A percentile compares a stretch with the other conserved stretches of the same genome.
Conservation (phyloP, 129 eudicot species). For the Helichrysum umbraculigerum region DNA sequence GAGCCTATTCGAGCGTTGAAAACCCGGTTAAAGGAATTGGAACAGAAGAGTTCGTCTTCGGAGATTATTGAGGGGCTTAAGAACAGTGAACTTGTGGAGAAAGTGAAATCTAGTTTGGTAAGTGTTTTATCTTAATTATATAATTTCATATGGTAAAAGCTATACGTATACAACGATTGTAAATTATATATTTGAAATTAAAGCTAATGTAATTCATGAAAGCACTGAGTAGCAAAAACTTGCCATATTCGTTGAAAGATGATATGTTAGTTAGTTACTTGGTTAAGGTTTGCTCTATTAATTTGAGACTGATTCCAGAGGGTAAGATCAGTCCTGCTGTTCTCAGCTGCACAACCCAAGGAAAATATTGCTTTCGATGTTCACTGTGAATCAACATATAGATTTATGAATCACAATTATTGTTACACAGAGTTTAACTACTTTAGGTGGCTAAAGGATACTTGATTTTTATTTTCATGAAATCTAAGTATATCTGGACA, state of each 20-base stretch:
- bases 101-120: constrained; percentile 78
- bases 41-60: constrained; percentile 51
- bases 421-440: neutral
- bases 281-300: neutral
- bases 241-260: neutral
- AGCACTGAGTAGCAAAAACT: neutral
- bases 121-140: neutral
- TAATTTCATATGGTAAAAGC: neutral
- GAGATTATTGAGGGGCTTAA: constrained; percentile 66
- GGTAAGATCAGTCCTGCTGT: neutral
- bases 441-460: neutral
- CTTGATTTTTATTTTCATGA: neutral
- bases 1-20: constrained; percentile 73
- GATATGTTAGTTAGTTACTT: constrained; percentile 1
- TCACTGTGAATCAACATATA: neutral
- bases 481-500: neutral
- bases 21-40: constrained; percentile 60
- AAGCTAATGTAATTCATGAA: neutral
- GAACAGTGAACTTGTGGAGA: constrained; percentile 72
- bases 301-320: constrained; percentile 3
- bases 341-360: neutral
- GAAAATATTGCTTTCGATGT: neutral
- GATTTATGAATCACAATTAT: neutral
- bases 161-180: constrained; percentile 14
- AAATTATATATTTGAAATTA: neutral